Evolutionary conservation across 257 asterid species (phyloP), one percentile per base, ranked within the genome.

Genomic region (Eustoma russellianum): DNA sequence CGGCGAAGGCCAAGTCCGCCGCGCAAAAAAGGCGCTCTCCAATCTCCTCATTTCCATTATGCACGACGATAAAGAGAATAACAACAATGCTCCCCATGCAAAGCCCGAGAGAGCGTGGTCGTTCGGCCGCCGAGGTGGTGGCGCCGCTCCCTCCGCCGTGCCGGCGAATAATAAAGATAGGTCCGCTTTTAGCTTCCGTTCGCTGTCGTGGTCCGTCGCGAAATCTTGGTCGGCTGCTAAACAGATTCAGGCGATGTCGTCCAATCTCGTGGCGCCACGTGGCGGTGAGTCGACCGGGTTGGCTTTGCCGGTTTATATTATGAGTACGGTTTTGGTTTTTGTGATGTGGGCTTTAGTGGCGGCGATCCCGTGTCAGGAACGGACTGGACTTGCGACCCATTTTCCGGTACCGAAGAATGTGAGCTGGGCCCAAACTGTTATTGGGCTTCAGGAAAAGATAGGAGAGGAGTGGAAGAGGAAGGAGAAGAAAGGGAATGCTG

Each of bases 261-360:
- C 85, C 43, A 91, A 74, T 46, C 80, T 87, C 1, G 81, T 61
- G 9, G 78, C 81, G 53, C 95, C 98, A 16, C 92, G 90, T 8
- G 94, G 94, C 0, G 83, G 65, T 0, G 98, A 87, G 65, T 51
- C 86, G 0, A 67, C 50, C 0, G 89, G 93, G 1, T 55, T 81
- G 41, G 83, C 90, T 5, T 19, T 77, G 48, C 84, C 97, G 13
- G 77, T 83, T 2, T 87, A 82, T 17, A 56, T 77, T 0, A 79
- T 87, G 83, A 80, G 78, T 67, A 67, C 77, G 13, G 59, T 79
- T 0, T 33, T 87, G 0, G 87, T 91, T 15, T 80, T 91, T 13
- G 89, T 80, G 46, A 78, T 85, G 94, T 87, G 96, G 97, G 78
- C 86, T 0, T 15, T 91, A 17, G 98, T 91, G 59, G 84, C 95